Percentiles rank a stretch among this genome's conserved stretches.
These are phyloP conservation scores for Alternaria burnsii DNA, from an alignment of 2,329 filamentous ascomycete genomes.

Conservation along the genomic window DNA sequence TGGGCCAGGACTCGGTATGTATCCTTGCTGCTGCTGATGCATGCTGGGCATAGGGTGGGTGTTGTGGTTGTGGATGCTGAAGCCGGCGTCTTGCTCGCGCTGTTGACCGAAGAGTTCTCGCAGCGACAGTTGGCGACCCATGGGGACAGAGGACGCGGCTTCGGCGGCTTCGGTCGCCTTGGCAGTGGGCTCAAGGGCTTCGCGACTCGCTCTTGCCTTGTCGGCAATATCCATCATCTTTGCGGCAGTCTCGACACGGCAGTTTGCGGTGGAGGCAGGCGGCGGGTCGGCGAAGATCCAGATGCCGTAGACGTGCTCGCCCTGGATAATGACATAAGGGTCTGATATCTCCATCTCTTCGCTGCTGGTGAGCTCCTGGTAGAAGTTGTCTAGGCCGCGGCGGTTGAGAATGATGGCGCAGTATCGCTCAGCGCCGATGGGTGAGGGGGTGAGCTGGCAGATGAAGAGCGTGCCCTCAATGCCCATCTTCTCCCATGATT, in stretches of 20 bases:
- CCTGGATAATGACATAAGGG: constrained; percentile 67
- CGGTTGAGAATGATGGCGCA: constrained; percentile 59
- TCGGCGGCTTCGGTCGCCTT: constrained; percentile 45
- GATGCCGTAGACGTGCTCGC: constrained; percentile 63
- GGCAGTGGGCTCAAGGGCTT: constrained; percentile 42
- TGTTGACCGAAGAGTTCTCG: constrained; percentile 65
- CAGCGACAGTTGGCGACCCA: constrained; percentile 63
- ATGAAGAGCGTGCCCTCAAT: constrained; percentile 91
- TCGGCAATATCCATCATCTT: constrained; percentile 65
- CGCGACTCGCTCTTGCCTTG: constrained; percentile 60
- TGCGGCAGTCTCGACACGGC: constrained; percentile 60
- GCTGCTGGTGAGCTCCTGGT: constrained; percentile 52
- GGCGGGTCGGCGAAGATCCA: constrained; percentile 71
- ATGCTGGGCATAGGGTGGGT: constrained; percentile 18
- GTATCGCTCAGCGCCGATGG: constrained; percentile 53
- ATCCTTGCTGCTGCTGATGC: constrained; percentile 51
- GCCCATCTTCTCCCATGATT: constrained; percentile 83
- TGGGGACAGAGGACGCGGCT: constrained; percentile 51
- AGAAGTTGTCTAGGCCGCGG: constrained; percentile 59
- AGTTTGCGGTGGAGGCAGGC: constrained; percentile 63
- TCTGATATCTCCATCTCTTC: constrained; percentile 60
- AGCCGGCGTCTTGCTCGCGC: constrained; percentile 60
- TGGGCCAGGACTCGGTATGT: constrained; percentile 24
- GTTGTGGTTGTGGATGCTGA: constrained; percentile 59
- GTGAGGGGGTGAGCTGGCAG: constrained; percentile 64